Percentiles rank a stretch among this genome's conserved stretches.
phyloP scores from a whole-genome alignment of 331 rosid genomes.

The Pyrus hybrid region DNA sequence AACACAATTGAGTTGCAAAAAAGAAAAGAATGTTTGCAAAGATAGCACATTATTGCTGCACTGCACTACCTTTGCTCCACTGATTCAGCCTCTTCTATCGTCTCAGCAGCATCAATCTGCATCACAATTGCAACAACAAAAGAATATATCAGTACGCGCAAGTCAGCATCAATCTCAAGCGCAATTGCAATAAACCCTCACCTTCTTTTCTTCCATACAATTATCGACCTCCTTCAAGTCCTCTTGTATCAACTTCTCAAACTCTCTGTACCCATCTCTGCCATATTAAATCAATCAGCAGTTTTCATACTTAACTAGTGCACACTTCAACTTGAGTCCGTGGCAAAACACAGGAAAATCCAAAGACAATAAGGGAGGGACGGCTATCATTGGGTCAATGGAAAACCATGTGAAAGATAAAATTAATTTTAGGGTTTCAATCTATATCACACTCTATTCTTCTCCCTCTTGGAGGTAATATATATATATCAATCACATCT shows the following conservation, averaged over 20 bases:
- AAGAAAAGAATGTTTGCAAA: background rate
- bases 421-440: too few relatives aligned
- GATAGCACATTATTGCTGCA: background rate
- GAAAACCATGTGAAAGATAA: background rate
- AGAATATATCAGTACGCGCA: background rate
- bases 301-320: background rate
- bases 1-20: background rate
- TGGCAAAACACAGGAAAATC: background rate
- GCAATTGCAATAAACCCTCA: constrained; percentile 17
- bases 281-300: constrained; percentile 4
- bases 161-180: background rate
- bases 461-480: too few relatives aligned
- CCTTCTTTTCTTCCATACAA: constrained; percentile 97
- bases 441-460: too few relatives aligned
- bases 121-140: background rate
- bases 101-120: constrained; percentile 93
- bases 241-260: constrained; percentile 92
- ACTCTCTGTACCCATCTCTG: constrained; percentile 92
- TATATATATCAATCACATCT: too few relatives aligned
- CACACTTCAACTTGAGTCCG: background rate
- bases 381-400: background rate
- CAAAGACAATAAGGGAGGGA: background rate
- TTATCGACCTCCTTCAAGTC: constrained; percentile 87
- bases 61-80: constrained; percentile 80
- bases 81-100: constrained; percentile 83